Evolutionary conservation across 2,329 filamentous ascomycete genomes (phyloP), one percentile per base, ranked within the genome.

Genomic region (Ceratocystis diversiconidia): DNA sequence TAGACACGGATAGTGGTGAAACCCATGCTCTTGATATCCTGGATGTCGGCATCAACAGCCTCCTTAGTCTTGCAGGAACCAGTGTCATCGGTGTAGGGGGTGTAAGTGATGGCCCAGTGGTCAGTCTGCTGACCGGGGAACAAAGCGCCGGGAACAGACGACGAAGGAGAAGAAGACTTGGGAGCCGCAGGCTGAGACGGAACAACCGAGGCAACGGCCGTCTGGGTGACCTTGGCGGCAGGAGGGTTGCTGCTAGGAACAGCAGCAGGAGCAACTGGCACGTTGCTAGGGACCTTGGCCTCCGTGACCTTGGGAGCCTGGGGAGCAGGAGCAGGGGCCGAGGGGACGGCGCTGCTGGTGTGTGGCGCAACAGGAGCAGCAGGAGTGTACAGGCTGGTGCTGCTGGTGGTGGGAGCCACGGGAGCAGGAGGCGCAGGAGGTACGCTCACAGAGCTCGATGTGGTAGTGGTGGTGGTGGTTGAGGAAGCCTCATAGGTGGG

Each of bases 1-100:
- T 97, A 97, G 74, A 94, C 80, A 75, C 92, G 92, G 74, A 92
- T 75, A 62, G 82, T 79, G 69, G 76, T 76, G 82, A 92, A 90
- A 68, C 88, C 88, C 69, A 83, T 82, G 64, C 71, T 62, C 72
- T 85, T 82, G 73, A 92, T 87, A 67, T 75, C 70, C 48, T 75
- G 74, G 70, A 92, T 80, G 70, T 92, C 87, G 28, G 71, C 65
- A 68, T 79, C 73, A 67, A 92, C 83, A 61, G 81, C 74, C n/a
- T 69, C 69, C 68, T 80, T 76, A 68, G 73, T 72, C 84, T 89
- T 90, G 85, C 89, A 92, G 61, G 76, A 71, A 68, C 82, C 82
- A 62, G 77, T 77, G 64, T 73, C 70, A 68, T 78, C 72, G 70
- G 78, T 79, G 79, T 89, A 94, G 62, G 88, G 88, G 52, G 88